A percentile compares a stretch with the other conserved stretches of the same genome.
Evolutionary conservation across 768 basidiomycete genomes (phyloP).

Genomic region (Xanthoconium purpureum): DNA sequence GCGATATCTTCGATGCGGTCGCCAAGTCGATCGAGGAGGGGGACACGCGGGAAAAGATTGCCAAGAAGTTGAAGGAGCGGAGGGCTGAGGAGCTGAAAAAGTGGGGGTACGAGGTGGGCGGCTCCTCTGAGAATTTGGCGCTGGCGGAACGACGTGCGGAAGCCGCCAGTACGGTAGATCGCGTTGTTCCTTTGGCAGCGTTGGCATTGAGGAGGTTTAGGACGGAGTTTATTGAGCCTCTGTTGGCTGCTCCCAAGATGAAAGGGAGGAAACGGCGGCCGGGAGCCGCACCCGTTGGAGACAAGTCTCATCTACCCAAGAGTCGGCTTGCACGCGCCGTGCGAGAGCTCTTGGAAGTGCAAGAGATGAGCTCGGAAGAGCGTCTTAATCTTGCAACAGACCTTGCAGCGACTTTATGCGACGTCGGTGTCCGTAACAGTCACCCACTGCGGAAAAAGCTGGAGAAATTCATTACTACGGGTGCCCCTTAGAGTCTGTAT

Average conservation of each 20-base stretch:
- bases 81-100: conserved; percentile 60
- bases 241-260: conserved; percentile 64
- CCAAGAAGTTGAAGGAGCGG: conserved; percentile 56
- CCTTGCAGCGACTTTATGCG: conserved; percentile 48
- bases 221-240: conserved; percentile 66
- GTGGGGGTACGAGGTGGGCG: conserved; percentile 65
- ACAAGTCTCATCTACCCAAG: conserved; percentile 47
- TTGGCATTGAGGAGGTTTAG: conserved; percentile 71
- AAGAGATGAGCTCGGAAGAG: conserved; percentile 46
- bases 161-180: conserved; percentile 65
- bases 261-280: conserved; percentile 47
- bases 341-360: conserved; percentile 58
- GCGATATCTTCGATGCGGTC: conserved; percentile 61
- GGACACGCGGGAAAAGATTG: conserved; percentile 59
- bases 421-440: conserved; percentile 56
- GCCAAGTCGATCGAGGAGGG: conserved; percentile 49
- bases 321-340: conserved; percentile 68
- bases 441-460: conserved; percentile 69
- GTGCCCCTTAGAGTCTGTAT: background rate
- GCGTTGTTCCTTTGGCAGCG: conserved; percentile 60
- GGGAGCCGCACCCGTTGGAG: conserved; percentile 43
- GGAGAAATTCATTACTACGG: conserved; percentile 48
- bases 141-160: conserved; percentile 70
- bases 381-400: conserved; percentile 44
- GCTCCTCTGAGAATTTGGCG: conserved; percentile 43